Conservation (phyloP, 371 early-diverging fungal genomes). For the Basidiobolus meristosporus region DNA sequence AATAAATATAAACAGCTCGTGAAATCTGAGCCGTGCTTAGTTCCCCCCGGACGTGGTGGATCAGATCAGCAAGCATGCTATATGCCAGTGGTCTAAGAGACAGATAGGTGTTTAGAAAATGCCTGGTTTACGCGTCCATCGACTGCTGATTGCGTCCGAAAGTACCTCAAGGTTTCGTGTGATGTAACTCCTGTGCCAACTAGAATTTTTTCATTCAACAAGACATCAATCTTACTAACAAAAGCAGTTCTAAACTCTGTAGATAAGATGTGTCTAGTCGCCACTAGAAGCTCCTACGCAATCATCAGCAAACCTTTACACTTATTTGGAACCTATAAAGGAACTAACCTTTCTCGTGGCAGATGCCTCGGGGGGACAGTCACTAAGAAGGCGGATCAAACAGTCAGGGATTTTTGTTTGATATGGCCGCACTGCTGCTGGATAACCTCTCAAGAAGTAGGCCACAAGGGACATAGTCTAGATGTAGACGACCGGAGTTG, state of each 20-base stretch:
- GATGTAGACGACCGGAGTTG: background rate
- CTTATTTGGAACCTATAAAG: background rate
- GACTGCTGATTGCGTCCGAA: background rate
- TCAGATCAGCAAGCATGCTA: slow-evolving; percentile 86
- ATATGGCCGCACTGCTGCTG: slow-evolving; percentile 40
- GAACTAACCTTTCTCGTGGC: slow-evolving; percentile 61
- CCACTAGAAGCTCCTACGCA: slow-evolving; percentile 75
- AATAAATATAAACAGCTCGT: slow-evolving; percentile 71
- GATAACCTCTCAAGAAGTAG: slow-evolving; percentile 72
- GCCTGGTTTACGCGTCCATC: slow-evolving; percentile 1
- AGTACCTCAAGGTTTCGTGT: slow-evolving; percentile 65
- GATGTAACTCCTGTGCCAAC: slow-evolving; percentile 86
- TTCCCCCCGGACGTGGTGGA: slow-evolving; percentile 82
- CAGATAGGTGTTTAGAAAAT: background rate
- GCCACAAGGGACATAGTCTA: slow-evolving; percentile 93
- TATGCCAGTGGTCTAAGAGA: slow-evolving; percentile 63
- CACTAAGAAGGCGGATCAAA: slow-evolving; percentile 67
- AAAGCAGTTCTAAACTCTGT: slow-evolving; percentile 80
- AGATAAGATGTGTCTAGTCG: slow-evolving; percentile 83
- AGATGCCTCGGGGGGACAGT: slow-evolving; percentile 87
- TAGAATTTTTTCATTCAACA: slow-evolving; percentile 80
- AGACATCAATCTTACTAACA: slow-evolving; percentile 65
- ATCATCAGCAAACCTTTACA: background rate
- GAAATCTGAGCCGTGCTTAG: slow-evolving; percentile 58
- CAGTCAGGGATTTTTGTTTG: slow-evolving; percentile 72